Evolutionary conservation across 352 stramenopile genomes (phyloP), one percentile per base, ranked within the genome.

Genomic region (Globisporangium okanoganense): DNA sequence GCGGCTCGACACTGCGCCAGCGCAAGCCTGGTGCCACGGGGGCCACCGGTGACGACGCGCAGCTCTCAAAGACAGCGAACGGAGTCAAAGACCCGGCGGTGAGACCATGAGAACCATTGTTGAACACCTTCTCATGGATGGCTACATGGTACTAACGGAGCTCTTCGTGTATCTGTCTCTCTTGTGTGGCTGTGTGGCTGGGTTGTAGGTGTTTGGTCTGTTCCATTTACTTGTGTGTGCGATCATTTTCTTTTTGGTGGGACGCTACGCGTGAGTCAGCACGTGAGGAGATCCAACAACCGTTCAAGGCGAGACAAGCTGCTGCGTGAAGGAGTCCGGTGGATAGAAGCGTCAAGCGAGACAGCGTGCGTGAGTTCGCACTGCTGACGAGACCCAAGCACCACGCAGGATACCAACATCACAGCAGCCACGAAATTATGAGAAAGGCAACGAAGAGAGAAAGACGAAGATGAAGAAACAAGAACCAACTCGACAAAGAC

Each of bases 211-310:
- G 31, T 93, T 94, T 49, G 78, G 76, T 50, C 67, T 91, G n/a
- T 82, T 94, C 59, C 87, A 96, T 64, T 60, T 96, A 44, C 62
- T 94, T 24, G 72, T 96, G 49, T 93, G 83, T 59, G 85, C 85
- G 47, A 91, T 96, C 70, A 84, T 96, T 71, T 94, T 94, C 78
- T 96, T 94, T 75, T 78, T 96, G 67, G 75, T 96, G 62, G 87
- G 87, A 3, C 85, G 84, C 70, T 96, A 92, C 64, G 93, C 89
- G 69, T 93, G 76, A 63, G 38, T 44, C 38, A 9, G 38, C 38
- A 57, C n/a, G n/a, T n/a, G n/a, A n/a, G n/a, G n/a, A n/a, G n/a
- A n/a, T 33, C 29, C 29, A 33, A 33, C 29, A 33, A 33, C 29
- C 29, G 29, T 33, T 33, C 24, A 8, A 24, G 13, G 27, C 13